These are phyloP conservation scores for Sanguinoderma infundibulare DNA, from an alignment of 1,284 basidiomycete genomes.

Conservation along the genomic window DNA sequence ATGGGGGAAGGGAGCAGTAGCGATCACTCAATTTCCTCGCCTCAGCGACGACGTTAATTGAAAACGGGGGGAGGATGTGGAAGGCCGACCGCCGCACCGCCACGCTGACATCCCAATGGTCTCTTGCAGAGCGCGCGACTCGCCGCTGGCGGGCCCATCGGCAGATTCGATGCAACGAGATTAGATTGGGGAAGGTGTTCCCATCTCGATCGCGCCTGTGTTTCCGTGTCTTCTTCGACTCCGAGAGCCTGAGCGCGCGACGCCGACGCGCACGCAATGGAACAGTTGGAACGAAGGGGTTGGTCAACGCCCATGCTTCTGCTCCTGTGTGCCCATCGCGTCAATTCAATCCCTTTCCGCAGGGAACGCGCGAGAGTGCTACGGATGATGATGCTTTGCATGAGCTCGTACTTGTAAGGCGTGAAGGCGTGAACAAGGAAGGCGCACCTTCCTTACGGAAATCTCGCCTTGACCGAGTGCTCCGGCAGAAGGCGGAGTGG, in stretches of 20 bases:
- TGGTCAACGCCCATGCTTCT: neutral
- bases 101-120: slow-evolving; percentile 10
- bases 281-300: neutral
- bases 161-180: slow-evolving; percentile 19
- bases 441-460: neutral
- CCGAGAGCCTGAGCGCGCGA: too few species aligned
- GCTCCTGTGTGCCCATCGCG: neutral
- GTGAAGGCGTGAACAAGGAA: neutral
- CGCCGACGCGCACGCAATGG: neutral
- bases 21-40: slow-evolving; percentile 23
- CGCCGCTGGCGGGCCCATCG: slow-evolving; percentile 11
- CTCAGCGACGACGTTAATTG: slow-evolving; percentile 12
- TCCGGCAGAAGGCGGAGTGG: neutral
- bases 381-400: too few species aligned
- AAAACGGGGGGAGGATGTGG: neutral
- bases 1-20: neutral
- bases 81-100: slow-evolving; percentile 17
- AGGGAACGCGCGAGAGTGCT: neutral
- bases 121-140: neutral
- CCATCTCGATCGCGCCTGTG: slow-evolving; percentile 6
- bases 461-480: neutral
- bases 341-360: neutral
- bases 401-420: too few species aligned
- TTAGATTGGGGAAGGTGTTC: slow-evolving; percentile 5
- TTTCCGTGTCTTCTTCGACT: neutral